Evolutionary conservation across 2,329 filamentous ascomycete genomes (phyloP), one percentile per base, ranked within the genome.

Genomic region (Dendrostoma leiphaemia): DNA sequence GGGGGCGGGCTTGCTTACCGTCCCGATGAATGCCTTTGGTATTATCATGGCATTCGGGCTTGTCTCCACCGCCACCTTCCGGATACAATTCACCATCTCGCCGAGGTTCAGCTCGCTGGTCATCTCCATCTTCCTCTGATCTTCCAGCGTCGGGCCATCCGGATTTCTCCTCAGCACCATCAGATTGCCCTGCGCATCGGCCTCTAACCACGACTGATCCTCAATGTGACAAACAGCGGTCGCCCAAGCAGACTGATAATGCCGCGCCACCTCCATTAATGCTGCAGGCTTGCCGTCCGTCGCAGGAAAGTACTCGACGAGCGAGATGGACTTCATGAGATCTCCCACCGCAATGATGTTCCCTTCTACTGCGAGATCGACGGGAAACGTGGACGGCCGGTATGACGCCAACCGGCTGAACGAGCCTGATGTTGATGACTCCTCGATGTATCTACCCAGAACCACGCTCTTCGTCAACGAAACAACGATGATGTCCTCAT

Each of bases 81-180:
- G 82, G 52, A 97, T 96, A 29, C 85, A 82, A 66, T 99, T 99
- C 52, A 97, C 90, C 82, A 94, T 91, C 69, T 99, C 93, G 1
- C 94, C 92, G 9, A 99, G 77, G 41, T 88, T 85, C 59, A 97
- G 84, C 69, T 97, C 92, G 56, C 88, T 87, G 1, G 84, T 90
- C 5, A 91, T 78, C 38, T 90, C 81, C 60, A 97, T 73, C 26
- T 84, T 79, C 47, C 80, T 80, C 56, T 80, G 82, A 62, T 96
- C 91, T 49, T 94, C 86, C 1, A 82, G 79, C 0, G 86, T 91
- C 1, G 91, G 85, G 0, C 89, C 90, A 2, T 85, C 78, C 2
- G 75, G 64, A 62, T 97, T 92, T 34, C 85, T 82, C 48, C 84
- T 79, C n/a, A 97, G 74, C 3, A 97, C 85, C 51, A 92, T 76